phyloP scores from a whole-genome alignment of 331 rosid species.

The Spiraea crenata region DNA sequence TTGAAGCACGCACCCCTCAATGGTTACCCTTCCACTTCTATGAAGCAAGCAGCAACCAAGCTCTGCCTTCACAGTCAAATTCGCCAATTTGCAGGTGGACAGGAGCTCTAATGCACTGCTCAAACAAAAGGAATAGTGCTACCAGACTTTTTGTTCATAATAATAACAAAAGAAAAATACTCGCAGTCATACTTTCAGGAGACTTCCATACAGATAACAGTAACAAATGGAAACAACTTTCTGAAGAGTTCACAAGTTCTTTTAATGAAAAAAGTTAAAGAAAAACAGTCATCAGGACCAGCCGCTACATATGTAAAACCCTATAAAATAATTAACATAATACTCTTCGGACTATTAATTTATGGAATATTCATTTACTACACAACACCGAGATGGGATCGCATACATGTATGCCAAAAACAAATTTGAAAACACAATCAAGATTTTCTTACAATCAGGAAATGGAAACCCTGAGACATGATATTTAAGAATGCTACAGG shows the following conservation, averaged over 20 bases:
- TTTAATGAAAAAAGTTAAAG: background rate
- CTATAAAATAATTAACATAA: too few relatives aligned
- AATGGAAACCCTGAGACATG: background rate
- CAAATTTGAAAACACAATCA: background rate
- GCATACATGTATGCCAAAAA: too few relatives aligned
- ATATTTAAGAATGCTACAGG: background rate
- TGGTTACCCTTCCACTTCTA: constrained; percentile 77
- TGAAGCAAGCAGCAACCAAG: constrained; percentile 95
- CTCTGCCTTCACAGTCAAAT: constrained; percentile 83
- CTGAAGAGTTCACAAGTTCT: background rate
- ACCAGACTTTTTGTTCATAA: constrained; percentile 25
- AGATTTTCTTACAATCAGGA: background rate
- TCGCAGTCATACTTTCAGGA: background rate
- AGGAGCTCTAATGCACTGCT: constrained; percentile 88
- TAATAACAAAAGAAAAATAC: background rate
- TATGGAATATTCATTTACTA: too few relatives aligned
- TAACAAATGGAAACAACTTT: background rate
- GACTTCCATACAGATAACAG: constrained; percentile 11
- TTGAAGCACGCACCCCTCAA: constrained; percentile 84
- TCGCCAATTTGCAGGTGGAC: constrained; percentile 83
- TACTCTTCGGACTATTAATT: too few relatives aligned
- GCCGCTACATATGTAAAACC: background rate
- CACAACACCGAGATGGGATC: too few relatives aligned
- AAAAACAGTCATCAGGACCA: background rate
- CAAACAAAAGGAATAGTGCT: constrained; percentile 34